These are phyloP conservation scores for Kazachstania sp. DNA, from an alignment of 1,139 yeast genomes.

Conservation along the genomic window DNA sequence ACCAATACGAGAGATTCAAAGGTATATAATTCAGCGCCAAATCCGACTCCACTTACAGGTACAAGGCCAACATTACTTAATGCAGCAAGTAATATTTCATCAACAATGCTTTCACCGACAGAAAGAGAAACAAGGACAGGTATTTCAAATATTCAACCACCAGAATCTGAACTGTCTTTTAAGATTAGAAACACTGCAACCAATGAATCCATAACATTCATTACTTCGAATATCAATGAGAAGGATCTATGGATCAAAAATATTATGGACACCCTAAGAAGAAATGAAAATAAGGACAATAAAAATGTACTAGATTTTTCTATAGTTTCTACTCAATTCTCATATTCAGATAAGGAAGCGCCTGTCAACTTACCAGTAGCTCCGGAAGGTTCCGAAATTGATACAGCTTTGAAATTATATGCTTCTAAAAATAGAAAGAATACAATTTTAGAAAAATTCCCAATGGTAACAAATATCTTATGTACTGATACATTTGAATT, in stretches of 20 bases:
- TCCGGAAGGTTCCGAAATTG: slow-evolving; percentile 56
- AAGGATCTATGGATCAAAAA: slow-evolving; percentile 53
- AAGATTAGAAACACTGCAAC: slow-evolving; percentile 44
- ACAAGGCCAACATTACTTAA: slow-evolving; percentile 17
- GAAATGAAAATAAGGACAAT: slow-evolving; percentile 38
- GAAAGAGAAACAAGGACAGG: slow-evolving; percentile 5
- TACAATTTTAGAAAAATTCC: background rate
- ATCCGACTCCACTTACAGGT: slow-evolving; percentile 18
- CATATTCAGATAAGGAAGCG: slow-evolving; percentile 49
- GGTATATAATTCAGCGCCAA: slow-evolving; percentile 10
- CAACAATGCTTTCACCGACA: slow-evolving; percentile 6
- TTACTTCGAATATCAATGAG: slow-evolving; percentile 46
- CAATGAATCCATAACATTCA: slow-evolving; percentile 48
- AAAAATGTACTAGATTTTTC: slow-evolving; percentile 49
- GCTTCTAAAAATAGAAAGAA: slow-evolving; percentile 25
- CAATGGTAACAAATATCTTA: slow-evolving; percentile 33
- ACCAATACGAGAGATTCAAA: slow-evolving; percentile 8
- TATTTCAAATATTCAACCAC: slow-evolving; percentile 14
- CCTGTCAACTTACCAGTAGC: slow-evolving; percentile 52
- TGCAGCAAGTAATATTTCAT: slow-evolving; percentile 17
- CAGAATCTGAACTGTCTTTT: slow-evolving; percentile 34
- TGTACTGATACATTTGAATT: slow-evolving; percentile 41
- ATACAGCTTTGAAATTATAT: slow-evolving; percentile 37
- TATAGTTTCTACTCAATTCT: slow-evolving; percentile 54
- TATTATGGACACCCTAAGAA: slow-evolving; percentile 48